phyloP scores from a whole-genome alignment of 2,329 filamentous ascomycete genomes.

The Talaromyces sp. region DNA sequence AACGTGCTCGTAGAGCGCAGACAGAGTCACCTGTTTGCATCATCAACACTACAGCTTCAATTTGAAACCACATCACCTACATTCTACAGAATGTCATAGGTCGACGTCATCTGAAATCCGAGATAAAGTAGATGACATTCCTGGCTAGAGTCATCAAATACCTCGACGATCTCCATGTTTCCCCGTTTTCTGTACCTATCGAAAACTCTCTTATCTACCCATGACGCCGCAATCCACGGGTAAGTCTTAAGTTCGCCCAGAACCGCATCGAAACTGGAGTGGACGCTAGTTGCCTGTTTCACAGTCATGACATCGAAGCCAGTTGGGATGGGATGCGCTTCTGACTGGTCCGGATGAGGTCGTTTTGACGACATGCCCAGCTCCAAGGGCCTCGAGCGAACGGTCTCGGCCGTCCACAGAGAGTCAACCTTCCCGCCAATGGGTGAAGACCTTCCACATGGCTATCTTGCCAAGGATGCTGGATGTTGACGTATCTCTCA shows the following conservation, averaged over 20 bases:
- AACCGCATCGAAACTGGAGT: neutral
- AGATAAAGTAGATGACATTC: neutral
- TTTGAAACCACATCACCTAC: neutral
- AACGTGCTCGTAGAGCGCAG: neutral
- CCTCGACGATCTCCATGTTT: neutral
- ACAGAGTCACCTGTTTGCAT: neutral
- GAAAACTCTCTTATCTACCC: neutral
- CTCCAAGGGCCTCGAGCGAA: neutral
- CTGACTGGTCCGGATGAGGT: neutral
- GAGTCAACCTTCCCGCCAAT: neutral
- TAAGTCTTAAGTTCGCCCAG: neutral
- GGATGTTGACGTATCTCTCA: neutral
- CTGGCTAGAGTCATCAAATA: neutral
- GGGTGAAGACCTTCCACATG: neutral
- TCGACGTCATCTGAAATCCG: neutral
- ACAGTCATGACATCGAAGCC: neutral
- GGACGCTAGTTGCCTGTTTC: neutral
- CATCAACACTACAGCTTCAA: neutral
- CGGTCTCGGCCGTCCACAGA: neutral
- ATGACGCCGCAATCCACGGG: neutral
- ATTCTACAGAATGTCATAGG: neutral
- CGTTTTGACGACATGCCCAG: conserved; percentile 7
- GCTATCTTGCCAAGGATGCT: neutral
- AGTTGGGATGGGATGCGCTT: neutral
- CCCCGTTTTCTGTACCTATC: neutral